A percentile compares a stretch with the other conserved stretches of the same genome.
phyloP scores from a whole-genome alignment of 257 asterid genomes.

The Plectranthus barbatus region DNA sequence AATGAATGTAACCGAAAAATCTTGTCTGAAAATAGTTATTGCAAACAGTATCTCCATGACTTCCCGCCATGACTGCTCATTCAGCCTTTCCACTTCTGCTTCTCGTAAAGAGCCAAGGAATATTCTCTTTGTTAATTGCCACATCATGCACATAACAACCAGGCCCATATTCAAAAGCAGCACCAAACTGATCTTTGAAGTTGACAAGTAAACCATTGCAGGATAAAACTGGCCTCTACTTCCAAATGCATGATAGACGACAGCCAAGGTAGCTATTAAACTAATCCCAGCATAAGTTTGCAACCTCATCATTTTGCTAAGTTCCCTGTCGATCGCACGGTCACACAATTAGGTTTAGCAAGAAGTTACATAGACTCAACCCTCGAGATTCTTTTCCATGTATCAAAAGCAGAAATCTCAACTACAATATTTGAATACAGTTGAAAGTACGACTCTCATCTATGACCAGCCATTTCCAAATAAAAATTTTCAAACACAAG shows the following conservation, averaged over 20 bases:
- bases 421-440: background rate
- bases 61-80: conserved; percentile 96
- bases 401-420: background rate
- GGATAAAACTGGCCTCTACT: conserved; percentile 94
- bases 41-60: conserved; percentile 95
- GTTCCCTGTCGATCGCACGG: conserved; percentile 36
- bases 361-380: too few species aligned
- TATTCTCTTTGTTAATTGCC: conserved; percentile 87
- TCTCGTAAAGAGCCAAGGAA: conserved; percentile 91
- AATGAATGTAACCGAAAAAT: conserved; percentile 74
- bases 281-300: conserved; percentile 89
- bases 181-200: conserved; percentile 86
- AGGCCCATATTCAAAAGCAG: conserved; percentile 83
- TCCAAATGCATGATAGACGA: conserved; percentile 69
- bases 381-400: too few species aligned
- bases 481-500: background rate
- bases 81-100: conserved; percentile 95
- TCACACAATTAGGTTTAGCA: too few species aligned
- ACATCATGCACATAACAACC: conserved; percentile 74
- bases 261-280: conserved; percentile 68
- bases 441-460: background rate
- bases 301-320: conserved; percentile 61
- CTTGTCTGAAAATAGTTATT: conserved; percentile 89
- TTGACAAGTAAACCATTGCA: conserved; percentile 79
- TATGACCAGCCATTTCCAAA: background rate